Evolutionary conservation across 192 early-diverging fungal genomes (phyloP), one percentile per base, ranked within the genome.

Genomic region (Podila minutissima): DNA sequence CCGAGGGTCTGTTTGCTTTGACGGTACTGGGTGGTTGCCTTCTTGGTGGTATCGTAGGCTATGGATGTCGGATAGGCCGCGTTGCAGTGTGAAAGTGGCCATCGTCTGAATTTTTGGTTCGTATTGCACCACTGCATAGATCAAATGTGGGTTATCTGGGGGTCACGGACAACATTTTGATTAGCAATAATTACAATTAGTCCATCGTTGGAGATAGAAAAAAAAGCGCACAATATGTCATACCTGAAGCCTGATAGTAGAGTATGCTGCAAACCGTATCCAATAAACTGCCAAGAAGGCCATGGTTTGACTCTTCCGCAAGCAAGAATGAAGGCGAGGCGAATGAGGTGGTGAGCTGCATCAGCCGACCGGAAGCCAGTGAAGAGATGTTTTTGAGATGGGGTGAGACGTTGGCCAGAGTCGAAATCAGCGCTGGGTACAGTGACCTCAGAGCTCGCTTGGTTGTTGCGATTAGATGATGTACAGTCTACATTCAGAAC

Each of bases 191-290:
- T n/a, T 15, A 11, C 41, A 19, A 13, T 26, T 0, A 41, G 11
- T 59, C 28, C 9, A 9, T 58, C 22, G 19, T 5, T 35, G 12
- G 15, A 46, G 7, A 17, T 46, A 46, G 41, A 46, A 46, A 13
- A 46, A 17, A 46, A 46, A 12, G 9, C 8, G 35, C 35, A 6
- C 38, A 41, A 2, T 46, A 13, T 2, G 33, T 68, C 84, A 63
- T 73, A 93, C 92, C 84, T 13, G 92, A 71, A 53, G 90, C 89
- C 53, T 96, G 96, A 79, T 96, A 96, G 71, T 96, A 94, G 13
- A 96, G 85, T 35, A 96, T 86, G 60, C 92, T 93, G 73, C 96
- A 93, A 71, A 96, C 91, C 8, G 91, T 87, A 70, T 97, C 95
- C 7, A 97, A 73, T 29, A 96, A 67, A 68, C 92, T 94, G 13